Conservation (phyloP, 306 rosid genomes). For the Vicia faba region DNA sequence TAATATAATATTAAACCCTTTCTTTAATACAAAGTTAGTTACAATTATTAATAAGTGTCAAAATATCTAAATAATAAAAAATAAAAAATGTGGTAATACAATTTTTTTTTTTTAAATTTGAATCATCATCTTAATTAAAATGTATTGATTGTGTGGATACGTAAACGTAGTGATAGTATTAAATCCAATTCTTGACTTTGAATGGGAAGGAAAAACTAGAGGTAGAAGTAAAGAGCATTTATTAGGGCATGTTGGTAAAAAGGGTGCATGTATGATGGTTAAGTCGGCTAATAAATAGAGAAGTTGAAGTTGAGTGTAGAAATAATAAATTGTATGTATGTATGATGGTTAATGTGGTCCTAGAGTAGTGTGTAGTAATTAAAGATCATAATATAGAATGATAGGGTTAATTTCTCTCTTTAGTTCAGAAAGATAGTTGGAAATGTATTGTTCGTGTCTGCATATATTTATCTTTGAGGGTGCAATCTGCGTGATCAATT, state of each 20-base stretch:
- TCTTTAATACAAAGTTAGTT: no score
- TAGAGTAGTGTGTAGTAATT: neutral
- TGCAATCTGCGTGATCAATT: neutral
- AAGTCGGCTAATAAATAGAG: neutral
- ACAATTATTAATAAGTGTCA: no score
- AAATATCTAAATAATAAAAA: no score
- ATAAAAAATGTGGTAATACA: no score
- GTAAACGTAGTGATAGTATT: neutral
- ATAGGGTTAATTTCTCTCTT: constrained; percentile 6
- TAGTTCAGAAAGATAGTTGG: neutral
- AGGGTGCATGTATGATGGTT: constrained; percentile 5
- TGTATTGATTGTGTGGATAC: no score
- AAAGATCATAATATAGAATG: neutral
- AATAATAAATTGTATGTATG: neutral
- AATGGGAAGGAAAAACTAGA: neutral
- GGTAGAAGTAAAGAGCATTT: neutral
- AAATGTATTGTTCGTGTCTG: neutral
- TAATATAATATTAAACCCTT: no score
- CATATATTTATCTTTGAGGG: constrained; percentile 3
- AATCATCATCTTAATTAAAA: no score
- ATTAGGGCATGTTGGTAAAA: constrained; percentile 14
- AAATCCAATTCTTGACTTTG: neutral
- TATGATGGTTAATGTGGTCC: neutral
- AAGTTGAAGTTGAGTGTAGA: constrained; percentile 2
- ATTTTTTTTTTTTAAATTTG: neutral